phyloP scores from a whole-genome alignment of 371 early-diverging fungal genomes.

The Dipsacomyces acuminosporus region DNA sequence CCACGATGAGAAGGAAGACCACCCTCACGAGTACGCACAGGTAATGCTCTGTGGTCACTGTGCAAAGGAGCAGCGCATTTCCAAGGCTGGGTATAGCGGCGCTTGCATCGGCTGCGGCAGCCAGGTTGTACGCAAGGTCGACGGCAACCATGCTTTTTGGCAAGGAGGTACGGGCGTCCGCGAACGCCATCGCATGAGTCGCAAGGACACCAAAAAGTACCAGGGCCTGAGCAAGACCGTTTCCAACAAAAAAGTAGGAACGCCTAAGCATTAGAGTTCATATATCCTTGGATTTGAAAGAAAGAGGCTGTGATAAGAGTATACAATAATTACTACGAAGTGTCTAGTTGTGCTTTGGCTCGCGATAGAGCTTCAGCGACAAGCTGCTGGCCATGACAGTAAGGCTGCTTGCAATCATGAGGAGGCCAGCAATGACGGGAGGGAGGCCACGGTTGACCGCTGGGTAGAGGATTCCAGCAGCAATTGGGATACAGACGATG shows the following conservation, averaged over 20 bases:
- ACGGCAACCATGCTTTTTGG: slow-evolving; percentile 27
- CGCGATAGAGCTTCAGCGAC: slow-evolving; percentile 62
- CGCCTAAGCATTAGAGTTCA: too few relatives aligned
- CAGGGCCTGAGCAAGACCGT: too few relatives aligned
- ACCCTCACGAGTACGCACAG: slow-evolving; percentile 64
- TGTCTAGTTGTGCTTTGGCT: too few relatives aligned
- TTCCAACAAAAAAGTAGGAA: too few relatives aligned
- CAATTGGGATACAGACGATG: slow-evolving; percentile 83
- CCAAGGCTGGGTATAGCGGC: slow-evolving; percentile 51
- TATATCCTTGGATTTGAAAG: too few relatives aligned
- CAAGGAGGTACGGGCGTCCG: too few relatives aligned
- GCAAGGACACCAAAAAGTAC: too few relatives aligned
- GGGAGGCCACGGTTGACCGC: slow-evolving; percentile 76
- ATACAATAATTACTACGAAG: too few relatives aligned
- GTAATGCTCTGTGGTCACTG: slow-evolving; percentile 93
- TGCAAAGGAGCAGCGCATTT: slow-evolving; percentile 73
- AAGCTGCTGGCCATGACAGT: slow-evolving; percentile 86
- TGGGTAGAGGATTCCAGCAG: slow-evolving; percentile 89
- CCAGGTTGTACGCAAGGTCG: slow-evolving; percentile 19
- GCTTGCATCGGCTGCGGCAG: slow-evolving; percentile 40
- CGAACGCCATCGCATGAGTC: too few relatives aligned
- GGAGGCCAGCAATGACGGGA: slow-evolving; percentile 89
- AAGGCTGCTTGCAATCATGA: slow-evolving; percentile 93
- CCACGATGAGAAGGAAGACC: slow-evolving; percentile 78
- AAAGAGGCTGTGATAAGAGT: too few relatives aligned